Evolutionary conservation across 2,329 filamentous ascomycete species (phyloP).

Genomic region (Fusarium udum): DNA sequence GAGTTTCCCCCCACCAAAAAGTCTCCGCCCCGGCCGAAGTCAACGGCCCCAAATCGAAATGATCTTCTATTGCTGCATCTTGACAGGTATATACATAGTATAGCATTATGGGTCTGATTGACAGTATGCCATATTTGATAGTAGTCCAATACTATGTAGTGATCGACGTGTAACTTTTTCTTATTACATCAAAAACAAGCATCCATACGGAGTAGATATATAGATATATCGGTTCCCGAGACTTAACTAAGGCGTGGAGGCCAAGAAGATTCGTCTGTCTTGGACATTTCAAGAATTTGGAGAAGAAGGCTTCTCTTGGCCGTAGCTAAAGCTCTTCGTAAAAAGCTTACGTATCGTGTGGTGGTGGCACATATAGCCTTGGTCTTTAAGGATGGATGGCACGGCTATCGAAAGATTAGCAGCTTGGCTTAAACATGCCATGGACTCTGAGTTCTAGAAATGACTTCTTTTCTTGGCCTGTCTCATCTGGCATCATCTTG

Average conservation of each 20-base stretch:
- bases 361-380: not conserved
- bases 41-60: not conserved
- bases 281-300: not conserved
- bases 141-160: not conserved
- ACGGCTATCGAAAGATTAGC: not conserved
- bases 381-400: not conserved
- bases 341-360: not conserved
- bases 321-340: not conserved
- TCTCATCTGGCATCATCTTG: not conserved
- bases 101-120: not conserved
- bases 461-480: not conserved
- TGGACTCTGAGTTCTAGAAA: not conserved
- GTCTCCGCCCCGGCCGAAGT: slow-evolving; percentile 7
- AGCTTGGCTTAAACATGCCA: slow-evolving; percentile 1
- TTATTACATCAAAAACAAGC: not conserved
- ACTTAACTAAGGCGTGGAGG: not conserved
- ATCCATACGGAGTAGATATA: too few species aligned
- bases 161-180: not conserved
- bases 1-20: slow-evolving; percentile 15
- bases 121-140: not conserved
- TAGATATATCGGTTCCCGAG: not conserved
- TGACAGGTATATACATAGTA: not conserved
- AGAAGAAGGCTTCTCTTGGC: not conserved
- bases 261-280: not conserved
- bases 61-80: slow-evolving; percentile 1